A percentile compares a stretch with the other conserved stretches of the same genome.
phyloP scores from a whole-genome alignment of 164 flowering plant genomes.

The Paratinospora sagittata region DNA sequence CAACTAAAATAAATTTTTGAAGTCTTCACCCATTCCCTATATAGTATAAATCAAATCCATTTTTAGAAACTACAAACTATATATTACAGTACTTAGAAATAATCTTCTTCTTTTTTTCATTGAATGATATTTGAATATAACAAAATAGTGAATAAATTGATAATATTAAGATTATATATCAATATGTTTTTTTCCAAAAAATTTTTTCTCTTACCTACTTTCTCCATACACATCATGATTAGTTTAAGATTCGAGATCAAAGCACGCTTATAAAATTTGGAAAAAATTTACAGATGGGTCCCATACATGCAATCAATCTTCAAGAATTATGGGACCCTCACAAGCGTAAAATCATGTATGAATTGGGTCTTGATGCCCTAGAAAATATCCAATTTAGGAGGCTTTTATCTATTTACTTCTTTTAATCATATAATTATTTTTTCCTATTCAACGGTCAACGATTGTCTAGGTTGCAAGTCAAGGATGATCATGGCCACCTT shows the following conservation, averaged over 20 bases:
- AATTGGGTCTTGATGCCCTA: neutral
- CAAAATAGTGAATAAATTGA: neutral
- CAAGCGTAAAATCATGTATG: neutral
- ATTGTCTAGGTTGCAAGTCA: neutral
- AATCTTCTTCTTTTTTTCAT: too few relatives aligned
- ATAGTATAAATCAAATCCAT: too few relatives aligned
- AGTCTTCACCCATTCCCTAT: too few relatives aligned
- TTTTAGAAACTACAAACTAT: too few relatives aligned
- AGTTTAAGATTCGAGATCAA: constrained; percentile 1
- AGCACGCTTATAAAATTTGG: neutral
- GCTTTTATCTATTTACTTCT: too few relatives aligned
- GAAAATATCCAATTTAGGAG: neutral
- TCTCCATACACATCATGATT: neutral
- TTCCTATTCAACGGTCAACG: neutral
- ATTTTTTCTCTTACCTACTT: neutral
- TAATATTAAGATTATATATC: neutral
- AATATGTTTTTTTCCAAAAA: too few relatives aligned
- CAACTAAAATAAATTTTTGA: too few relatives aligned
- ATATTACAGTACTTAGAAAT: too few relatives aligned
- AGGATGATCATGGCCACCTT: neutral
- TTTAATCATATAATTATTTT: too few relatives aligned
- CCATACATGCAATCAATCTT: too few relatives aligned
- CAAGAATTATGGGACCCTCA: neutral
- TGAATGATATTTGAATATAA: too few relatives aligned
- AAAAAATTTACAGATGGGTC: neutral